Conservation (phyloP, 2,329 filamentous ascomycete genomes). For the Pseudogymnoascus sp. region DNA sequence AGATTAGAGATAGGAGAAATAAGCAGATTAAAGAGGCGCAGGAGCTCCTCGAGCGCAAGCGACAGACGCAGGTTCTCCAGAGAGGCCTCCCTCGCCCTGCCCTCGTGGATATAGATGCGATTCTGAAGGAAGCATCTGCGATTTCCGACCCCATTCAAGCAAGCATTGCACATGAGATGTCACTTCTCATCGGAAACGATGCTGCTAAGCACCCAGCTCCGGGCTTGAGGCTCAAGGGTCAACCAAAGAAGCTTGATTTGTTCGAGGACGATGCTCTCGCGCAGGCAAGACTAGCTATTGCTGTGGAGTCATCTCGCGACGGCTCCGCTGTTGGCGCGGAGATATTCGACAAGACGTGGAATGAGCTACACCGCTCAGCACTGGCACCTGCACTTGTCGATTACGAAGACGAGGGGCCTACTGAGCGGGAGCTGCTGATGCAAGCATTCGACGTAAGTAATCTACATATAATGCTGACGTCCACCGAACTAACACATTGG, state of each 20-base stretch:
- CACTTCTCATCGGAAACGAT: constrained; percentile 73
- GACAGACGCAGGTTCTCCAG: constrained; percentile 89
- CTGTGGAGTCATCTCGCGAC: constrained; percentile 37
- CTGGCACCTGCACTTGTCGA: constrained; percentile 72
- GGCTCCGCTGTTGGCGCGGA: constrained; percentile 41
- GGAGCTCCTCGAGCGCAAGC: constrained; percentile 64
- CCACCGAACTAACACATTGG: constrained; percentile 15
- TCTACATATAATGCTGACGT: background rate
- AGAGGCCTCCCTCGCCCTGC: constrained; percentile 69
- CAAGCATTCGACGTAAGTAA: constrained; percentile 64
- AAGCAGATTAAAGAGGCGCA: constrained; percentile 62
- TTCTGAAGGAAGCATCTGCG: constrained; percentile 55
- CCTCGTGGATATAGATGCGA: constrained; percentile 58
- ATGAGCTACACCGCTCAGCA: constrained; percentile 43
- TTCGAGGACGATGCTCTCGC: constrained; percentile 66
- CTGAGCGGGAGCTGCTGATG: constrained; percentile 26
- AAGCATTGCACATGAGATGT: constrained; percentile 68
- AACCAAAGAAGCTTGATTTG: constrained; percentile 48
- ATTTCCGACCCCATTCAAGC: constrained; percentile 56
- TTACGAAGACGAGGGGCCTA: constrained; percentile 66
- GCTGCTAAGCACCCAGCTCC: constrained; percentile 66
- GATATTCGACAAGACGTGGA: constrained; percentile 46
- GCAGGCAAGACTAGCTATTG: constrained; percentile 66
- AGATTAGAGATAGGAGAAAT: constrained; percentile 72
- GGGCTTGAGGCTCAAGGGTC: constrained; percentile 55